Percentiles rank a stretch among this genome's conserved stretches.
Evolutionary conservation across 495 filamentous ascomycete genomes (phyloP).

Genomic region (Aspergillus coremiiformis): DNA sequence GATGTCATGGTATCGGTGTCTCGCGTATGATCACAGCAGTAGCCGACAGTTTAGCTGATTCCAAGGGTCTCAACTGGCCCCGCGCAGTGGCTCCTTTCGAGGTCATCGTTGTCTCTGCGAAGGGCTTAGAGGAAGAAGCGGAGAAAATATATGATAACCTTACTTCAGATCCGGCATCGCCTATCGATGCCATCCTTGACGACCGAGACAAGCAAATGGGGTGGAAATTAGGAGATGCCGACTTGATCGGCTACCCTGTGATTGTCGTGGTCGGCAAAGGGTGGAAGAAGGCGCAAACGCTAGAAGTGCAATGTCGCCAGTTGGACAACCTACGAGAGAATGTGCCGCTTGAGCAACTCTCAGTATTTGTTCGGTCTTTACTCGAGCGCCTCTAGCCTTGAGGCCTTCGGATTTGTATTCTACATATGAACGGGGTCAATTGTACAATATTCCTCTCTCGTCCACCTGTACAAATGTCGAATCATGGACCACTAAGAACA

Average conservation of each 20-base stretch:
- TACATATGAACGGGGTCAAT: background rate
- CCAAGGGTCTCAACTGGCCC: slow-evolving; percentile 83
- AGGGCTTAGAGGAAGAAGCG: slow-evolving; percentile 38
- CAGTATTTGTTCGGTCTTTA: slow-evolving; percentile 31
- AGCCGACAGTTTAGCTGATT: slow-evolving; percentile 63
- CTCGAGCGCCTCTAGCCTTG: slow-evolving; percentile 33
- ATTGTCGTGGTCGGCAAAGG: slow-evolving; percentile 67
- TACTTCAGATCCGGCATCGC: slow-evolving; percentile 8
- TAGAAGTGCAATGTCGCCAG: slow-evolving; percentile 74
- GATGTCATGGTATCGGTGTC: slow-evolving; percentile 91
- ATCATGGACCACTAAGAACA: background rate
- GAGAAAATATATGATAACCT: slow-evolving; percentile 57
- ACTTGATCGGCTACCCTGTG: slow-evolving; percentile 81
- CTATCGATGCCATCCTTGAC: slow-evolving; percentile 63
- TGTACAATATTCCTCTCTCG: slow-evolving; percentile 5
- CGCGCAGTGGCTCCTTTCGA: slow-evolving; percentile 79
- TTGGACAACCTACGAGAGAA: slow-evolving; percentile 39
- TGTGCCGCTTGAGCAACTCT: slow-evolving; percentile 35
- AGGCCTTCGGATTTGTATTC: background rate
- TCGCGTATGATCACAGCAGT: slow-evolving; percentile 85
- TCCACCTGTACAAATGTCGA: background rate
- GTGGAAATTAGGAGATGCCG: slow-evolving; percentile 86
- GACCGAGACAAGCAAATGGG: slow-evolving; percentile 62
- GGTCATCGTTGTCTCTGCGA: slow-evolving; percentile 57
- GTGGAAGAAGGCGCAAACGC: slow-evolving; percentile 55